Base-by-base conservation (phyloP, 805 yeast species). In the Schwanniomyces yamadae region DNA sequence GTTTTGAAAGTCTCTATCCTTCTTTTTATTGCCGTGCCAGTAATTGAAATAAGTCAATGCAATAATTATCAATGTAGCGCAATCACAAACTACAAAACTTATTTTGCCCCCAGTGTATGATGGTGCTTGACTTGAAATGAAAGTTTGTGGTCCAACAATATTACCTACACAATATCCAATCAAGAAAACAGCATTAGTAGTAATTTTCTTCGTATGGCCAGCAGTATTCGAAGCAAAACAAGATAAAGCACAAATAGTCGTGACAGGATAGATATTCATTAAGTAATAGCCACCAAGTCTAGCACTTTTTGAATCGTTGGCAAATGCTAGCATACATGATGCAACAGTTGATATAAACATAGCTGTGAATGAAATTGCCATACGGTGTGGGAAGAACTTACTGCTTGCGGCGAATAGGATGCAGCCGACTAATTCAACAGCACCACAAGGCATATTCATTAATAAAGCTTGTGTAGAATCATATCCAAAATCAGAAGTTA, bases 321-420 rank as follows among this genome's bases (percentile, higher is more conserved):
- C 66, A 50, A 69, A 75, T 1, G 73, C 75, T 22, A 77, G 48
- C 55, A 77, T 51, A 44, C 70, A 62, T 4, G 33, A 22, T 6
- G 33, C 16, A 12, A 23, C 26, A n/a, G 29, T 28, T 6, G 38
- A 18, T 3, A 34, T 23, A 3, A 24, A 17, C 32, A 41, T 36
- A 13, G 54, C 62, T 25, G 45, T 23, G 7, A 63, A 28, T 6
- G 53, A 49, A n/a, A 63, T 24, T 5, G 34, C 37, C 12, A 48
- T 48, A 4, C 58, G 53, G 14, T 55, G 32, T 13, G 54, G 37
- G 6, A 63, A 58, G 49, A 52, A 48, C 11, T 53, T 40, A 42
- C 61, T 32, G 25, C 66, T 45, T 41, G 62, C 55, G 24, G 50
- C 49, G 40, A 52, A 44, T 35, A 43, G 58, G 12, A 49, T 42